Base-by-base conservation (phyloP, 2,329 filamentous ascomycete species). In the Cryoendolithus antarcticus region DNA sequence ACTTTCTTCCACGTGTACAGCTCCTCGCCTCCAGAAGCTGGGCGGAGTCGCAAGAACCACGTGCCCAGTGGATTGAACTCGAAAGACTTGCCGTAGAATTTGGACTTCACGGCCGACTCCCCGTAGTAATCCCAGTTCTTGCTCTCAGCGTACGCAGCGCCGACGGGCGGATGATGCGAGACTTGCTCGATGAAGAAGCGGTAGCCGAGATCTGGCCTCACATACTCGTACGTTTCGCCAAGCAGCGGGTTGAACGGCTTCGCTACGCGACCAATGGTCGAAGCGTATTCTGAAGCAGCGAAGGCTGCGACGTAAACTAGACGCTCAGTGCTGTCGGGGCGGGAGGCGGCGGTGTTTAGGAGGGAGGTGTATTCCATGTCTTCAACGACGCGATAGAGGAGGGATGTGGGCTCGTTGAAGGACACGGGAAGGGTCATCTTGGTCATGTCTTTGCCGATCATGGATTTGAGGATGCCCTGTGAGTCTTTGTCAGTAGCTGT, bases 371-470 rank as follows among this genome's bases (percentile, higher is more conserved):
- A 98, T 62, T 98, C 91, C 84, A 98, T 89, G 56, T 98, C 91
- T 64, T 98, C 91, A 4, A 85, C 86, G 32, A 93, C 89, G 57
- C 91, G 84, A 61, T 96, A 91, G 6, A 98, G 72, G 9, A 98
- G 69, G 4, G 91, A 96, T 0, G 91, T 98, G 1, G 91, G 91
- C 62, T 98, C 91, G 63, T 98, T 98, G 69, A 98, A 96, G 1
- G 91, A 94, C 2, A 98, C 91, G 0, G 91, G 91, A 12, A 98
- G 67, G 0, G 91, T 96, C 89, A 98, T 98, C 68, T 93, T 96
- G 30, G 91, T 96, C 91, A 98, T 96, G 57, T 98, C 91, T 61
- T 98, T 96, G 47, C 91, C 91, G 62, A 98, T 94, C 91, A 98
- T 96, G 13, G 89, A 96, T 66, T 96, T 98, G 47, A 98, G 67